Base-by-base conservation (phyloP, 768 basidiomycete species). In the Agaricus sinodeliciosus region DNA sequence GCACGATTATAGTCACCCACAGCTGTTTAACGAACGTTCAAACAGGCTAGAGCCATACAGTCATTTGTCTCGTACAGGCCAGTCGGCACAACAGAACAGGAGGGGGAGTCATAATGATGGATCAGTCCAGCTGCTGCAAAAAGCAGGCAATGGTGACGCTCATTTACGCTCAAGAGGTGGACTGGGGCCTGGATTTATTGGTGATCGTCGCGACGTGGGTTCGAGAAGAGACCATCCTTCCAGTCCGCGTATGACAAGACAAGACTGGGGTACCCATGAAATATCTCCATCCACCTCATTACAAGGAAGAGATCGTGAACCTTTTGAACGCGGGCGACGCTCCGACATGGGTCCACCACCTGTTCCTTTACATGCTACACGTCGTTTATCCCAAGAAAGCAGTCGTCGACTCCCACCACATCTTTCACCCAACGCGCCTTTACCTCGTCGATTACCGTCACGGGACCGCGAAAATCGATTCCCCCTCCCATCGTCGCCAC, bases 1-100 rank as follows among this genome's bases (percentile, higher is more conserved):
- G 12, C 51, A 53, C 27, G 51, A 53, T 15, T 45, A 48, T 11
- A 18, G 27, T 9, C 52, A 54, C 6, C 52, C 52, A 22, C 52
- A 85, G 0, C 74, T 99, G n/a, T 99, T 97, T 75, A 98, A 99
- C 62, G 96, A 95, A 62, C 84, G 88, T 3, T 90, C 87, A 9
- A 97, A 96, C 62, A 79, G 84, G 57, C 69, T 97, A 51, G 95
- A 98, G 67, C 89, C 90, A 2, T 90, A 88, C 60, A 80, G 74
- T 51, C 78, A 74, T 58, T 55, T 70, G n/a, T 72, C 77, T 59
- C 72, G 75, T 34, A 58, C 69, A 49, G 68, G 66, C 46, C 66
- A 64, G 41, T 73, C 78, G 6, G 60, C 74, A 47, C 69, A 69
- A 43, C 61, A 70, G 48, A 63, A 71, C 39, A 75, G 79, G 55